These are phyloP conservation scores for Barnettozyma botsteinii DNA, from an alignment of 805 yeast species.

Conservation along the genomic window DNA sequence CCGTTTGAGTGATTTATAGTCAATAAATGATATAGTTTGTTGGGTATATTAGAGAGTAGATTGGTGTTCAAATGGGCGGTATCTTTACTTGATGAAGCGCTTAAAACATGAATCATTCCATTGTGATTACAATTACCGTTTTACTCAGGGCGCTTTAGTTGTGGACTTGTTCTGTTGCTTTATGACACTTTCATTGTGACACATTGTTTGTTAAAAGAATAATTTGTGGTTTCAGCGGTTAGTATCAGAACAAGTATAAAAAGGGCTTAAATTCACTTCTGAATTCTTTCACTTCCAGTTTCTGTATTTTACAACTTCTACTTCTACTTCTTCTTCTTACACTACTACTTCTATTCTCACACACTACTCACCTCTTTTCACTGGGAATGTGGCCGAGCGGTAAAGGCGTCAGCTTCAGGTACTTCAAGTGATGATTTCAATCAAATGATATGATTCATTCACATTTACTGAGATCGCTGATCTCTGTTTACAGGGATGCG, in stretches of 20 bases:
- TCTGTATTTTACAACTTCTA: no score
- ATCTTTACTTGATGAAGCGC: neutral
- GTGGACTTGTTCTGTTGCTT: neutral
- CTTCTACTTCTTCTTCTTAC: neutral
- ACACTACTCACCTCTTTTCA: neutral
- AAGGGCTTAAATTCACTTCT: neutral
- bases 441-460: neutral
- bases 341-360: neutral
- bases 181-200: no score
- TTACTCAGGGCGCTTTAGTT: neutral
- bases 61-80: no score
- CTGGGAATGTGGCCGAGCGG: slow-evolving; percentile 25
- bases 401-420: slow-evolving; percentile 25
- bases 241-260: neutral
- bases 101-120: neutral
- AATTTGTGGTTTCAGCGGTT: neutral
- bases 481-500: slow-evolving; percentile 23
- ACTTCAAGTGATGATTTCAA: no score
- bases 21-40: no score
- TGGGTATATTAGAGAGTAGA: no score
- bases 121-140: neutral
- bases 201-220: no score
- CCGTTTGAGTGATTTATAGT: no score
- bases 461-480: slow-evolving; percentile 13
- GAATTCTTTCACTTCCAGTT: no score